Evolutionary conservation across 495 filamentous ascomycete species (phyloP), one percentile per base, ranked within the genome.

Genomic region (Stereocaulon alpinum): DNA sequence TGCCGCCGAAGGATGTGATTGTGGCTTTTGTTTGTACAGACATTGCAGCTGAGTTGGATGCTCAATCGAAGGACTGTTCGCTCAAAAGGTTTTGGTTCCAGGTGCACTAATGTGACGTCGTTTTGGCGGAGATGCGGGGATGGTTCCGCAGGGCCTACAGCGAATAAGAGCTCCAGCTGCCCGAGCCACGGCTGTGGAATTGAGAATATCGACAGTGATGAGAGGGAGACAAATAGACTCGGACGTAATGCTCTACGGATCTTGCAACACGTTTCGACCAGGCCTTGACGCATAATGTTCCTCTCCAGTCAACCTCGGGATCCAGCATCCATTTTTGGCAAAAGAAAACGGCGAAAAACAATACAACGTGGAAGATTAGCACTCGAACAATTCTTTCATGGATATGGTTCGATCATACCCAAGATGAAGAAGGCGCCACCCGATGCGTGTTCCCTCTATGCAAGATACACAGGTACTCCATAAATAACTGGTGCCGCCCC

Each of bases 401-500:
- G 4, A 37, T 37, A 37, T 37, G 2, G 34, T 12, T 52, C 10
- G 17, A 29, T 32, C 48, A 37, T 30, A 44, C 44, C 34, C 45
- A 51, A 27, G 40, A 22, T 49, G 18, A 34, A 40, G 32, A 17
- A 50, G 6, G 18, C 32, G 44, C 34, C 45, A 57, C 17, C n/a
- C 58, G 48, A 56, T 63, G 43, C 22, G 27, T 44, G n/a, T 54
- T 34, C 24, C 56, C 27, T 24, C 72, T 67, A 79, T 60, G 72
- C 70, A 62, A 97, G 76, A 74, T 88, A 95, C 60, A 95, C 87
- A 60, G 93, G 93, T 67, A 98, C 82, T 2, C 93, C 93, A 77
- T 97, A 98, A 44, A 97, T 87, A 54, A 89, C 90, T 17, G 89
- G 86, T 61, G 91, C 90, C 12, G 91, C 93, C 0, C 89, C 93